Evolutionary conservation across 495 filamentous ascomycete species (phyloP).

Genomic region (Stereocaulon alpinum): DNA sequence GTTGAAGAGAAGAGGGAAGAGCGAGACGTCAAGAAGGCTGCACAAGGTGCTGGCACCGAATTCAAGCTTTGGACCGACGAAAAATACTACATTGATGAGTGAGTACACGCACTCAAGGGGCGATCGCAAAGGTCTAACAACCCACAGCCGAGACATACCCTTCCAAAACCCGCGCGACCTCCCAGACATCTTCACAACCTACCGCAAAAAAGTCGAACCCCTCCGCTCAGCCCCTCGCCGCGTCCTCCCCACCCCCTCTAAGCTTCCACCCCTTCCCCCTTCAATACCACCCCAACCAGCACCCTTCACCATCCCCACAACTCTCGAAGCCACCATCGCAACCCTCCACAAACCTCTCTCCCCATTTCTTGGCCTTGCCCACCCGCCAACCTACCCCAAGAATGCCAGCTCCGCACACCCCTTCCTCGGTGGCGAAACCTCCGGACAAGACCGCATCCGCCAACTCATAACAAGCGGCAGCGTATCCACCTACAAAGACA

Average conservation of each 20-base stretch:
- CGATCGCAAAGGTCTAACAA: neutral
- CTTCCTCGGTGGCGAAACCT: slow-evolving; percentile 54
- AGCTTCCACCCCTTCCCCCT: slow-evolving; percentile 46
- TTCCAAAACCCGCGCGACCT: slow-evolving; percentile 39
- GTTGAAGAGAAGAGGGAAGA: slow-evolving; percentile 56
- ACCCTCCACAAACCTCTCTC: slow-evolving; percentile 45
- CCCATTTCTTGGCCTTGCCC: slow-evolving; percentile 26
- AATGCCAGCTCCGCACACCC: slow-evolving; percentile 47
- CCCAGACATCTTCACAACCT: slow-evolving; percentile 59
- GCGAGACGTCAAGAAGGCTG: slow-evolving; percentile 36
- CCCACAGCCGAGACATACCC: slow-evolving; percentile 45
- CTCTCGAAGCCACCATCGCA: slow-evolving; percentile 36
- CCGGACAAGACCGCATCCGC: slow-evolving; percentile 42
- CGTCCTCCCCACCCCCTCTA: slow-evolving; percentile 33
- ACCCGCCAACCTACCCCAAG: slow-evolving; percentile 36
- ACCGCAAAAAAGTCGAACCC: slow-evolving; percentile 55
- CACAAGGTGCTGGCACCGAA: slow-evolving; percentile 37
- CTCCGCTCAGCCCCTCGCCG: slow-evolving; percentile 47
- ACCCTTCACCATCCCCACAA: slow-evolving; percentile 51
- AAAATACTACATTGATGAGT: slow-evolving; percentile 68
- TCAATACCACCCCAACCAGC: slow-evolving; percentile 41
- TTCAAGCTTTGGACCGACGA: slow-evolving; percentile 57
- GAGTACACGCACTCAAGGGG: slow-evolving; percentile 19
- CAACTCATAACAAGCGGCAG: slow-evolving; percentile 48
- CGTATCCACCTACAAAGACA: slow-evolving; percentile 51